These are phyloP conservation scores for Verticillium longisporum DNA, from an alignment of 2,329 filamentous ascomycete genomes.

Conservation along the genomic window DNA sequence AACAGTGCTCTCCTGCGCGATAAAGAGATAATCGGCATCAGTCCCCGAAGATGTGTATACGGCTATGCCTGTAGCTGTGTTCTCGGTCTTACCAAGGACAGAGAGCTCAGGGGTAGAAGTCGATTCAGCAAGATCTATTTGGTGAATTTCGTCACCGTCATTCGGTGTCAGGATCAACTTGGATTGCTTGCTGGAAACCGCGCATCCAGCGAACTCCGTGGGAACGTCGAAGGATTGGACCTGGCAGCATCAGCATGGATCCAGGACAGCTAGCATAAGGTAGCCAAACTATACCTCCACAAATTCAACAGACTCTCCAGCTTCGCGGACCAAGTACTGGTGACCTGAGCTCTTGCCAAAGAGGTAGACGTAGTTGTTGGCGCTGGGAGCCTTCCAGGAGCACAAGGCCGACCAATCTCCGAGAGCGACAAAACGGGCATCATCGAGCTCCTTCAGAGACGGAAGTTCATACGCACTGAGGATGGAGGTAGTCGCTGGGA, in stretches of 20 bases:
- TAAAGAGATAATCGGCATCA: conserved; percentile 30
- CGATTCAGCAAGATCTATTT: conserved; percentile 30
- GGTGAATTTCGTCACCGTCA: conserved; percentile 28
- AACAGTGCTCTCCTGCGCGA: conserved; percentile 28
- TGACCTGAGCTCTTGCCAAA: conserved; percentile 34
- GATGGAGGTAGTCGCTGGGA: conserved; percentile 34
- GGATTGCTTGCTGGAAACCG: conserved; percentile 25
- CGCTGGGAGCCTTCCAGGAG: conserved; percentile 32
- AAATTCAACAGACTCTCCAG: conserved; percentile 21
- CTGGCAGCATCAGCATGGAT: conserved; percentile 9
- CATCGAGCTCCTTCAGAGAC: conserved; percentile 20
- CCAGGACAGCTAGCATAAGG: no score
- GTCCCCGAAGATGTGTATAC: conserved; percentile 25
- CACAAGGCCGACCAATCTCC: conserved; percentile 42
- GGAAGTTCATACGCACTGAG: conserved; percentile 30
- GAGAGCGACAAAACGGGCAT: conserved; percentile 24
- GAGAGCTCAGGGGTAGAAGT: conserved; percentile 26
- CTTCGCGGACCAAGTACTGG: conserved; percentile 28
- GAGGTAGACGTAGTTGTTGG: conserved; percentile 35
- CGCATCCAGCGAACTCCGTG: conserved; percentile 35
- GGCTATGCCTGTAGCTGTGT: conserved; percentile 33
- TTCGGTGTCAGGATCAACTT: conserved; percentile 32
- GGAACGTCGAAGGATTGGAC: conserved; percentile 34
- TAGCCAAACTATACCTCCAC: conserved; percentile 21
- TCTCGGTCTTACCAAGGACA: conserved; percentile 24